phyloP scores from a whole-genome alignment of 2,329 filamentous ascomycete species.

The Rhynchosporium agropyri region DNA sequence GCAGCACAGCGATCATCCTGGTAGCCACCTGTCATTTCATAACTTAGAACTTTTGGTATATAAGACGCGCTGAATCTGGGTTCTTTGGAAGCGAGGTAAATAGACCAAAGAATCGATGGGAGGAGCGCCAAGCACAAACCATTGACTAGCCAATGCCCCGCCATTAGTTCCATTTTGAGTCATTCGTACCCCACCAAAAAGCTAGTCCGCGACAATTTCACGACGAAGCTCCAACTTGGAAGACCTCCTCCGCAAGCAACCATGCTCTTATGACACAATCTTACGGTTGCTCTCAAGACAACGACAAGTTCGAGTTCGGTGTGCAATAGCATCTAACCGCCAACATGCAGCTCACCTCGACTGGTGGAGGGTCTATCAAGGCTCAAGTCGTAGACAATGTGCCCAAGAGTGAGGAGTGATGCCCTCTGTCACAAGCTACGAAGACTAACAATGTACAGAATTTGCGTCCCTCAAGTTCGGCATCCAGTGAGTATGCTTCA shows the following conservation, averaged over 20 bases:
- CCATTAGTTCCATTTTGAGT: constrained; percentile 1
- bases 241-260: neutral
- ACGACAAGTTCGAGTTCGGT: neutral
- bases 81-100: neutral
- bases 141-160: neutral
- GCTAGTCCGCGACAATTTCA: constrained; percentile 13
- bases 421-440: neutral
- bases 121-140: neutral
- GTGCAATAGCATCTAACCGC: constrained; percentile 11
- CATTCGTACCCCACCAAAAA: constrained; percentile 17
- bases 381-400: constrained; percentile 68
- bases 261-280: constrained; percentile 13
- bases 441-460: constrained; percentile 44
- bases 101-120: neutral
- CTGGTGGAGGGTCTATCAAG: constrained; percentile 25
- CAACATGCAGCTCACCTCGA: constrained; percentile 20
- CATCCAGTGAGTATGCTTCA: constrained; percentile 65
- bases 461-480: constrained; percentile 75
- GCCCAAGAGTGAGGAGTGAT: constrained; percentile 25
- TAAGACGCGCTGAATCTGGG: neutral
- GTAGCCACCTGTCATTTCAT: no score
- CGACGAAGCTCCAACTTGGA: constrained; percentile 1
- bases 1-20: no score
- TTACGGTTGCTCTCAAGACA: neutral
- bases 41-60: no score